Conservation (phyloP, 768 basidiomycete genomes). For the Crucibulum laeve region DNA sequence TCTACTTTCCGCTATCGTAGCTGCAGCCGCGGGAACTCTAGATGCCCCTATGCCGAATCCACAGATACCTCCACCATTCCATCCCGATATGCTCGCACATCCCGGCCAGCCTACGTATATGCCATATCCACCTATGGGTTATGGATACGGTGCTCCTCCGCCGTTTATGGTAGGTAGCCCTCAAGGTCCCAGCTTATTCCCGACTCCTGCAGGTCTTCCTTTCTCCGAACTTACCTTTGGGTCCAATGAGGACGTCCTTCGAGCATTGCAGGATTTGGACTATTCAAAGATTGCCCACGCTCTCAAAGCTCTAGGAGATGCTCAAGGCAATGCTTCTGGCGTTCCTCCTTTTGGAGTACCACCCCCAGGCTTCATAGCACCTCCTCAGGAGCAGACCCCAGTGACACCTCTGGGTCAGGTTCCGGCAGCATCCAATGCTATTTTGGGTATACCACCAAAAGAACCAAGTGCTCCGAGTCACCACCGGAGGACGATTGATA, state of each 20-base stretch:
- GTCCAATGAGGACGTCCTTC: conserved; percentile 72
- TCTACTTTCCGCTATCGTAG: conserved; percentile 61
- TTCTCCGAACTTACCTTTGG: conserved; percentile 37
- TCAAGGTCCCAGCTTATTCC: conserved; percentile 12
- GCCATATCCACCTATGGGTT: conserved; percentile 22
- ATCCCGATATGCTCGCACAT: conserved; percentile 20
- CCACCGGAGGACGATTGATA: conserved; percentile 35
- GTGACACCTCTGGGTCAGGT: conserved; percentile 35
- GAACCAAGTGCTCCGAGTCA: conserved; percentile 13
- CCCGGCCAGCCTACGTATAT: conserved; percentile 21
- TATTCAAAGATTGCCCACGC: conserved; percentile 65
- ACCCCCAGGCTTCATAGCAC: conserved; percentile 16
- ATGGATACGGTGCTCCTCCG: conserved; percentile 16
- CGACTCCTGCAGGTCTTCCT: conserved; percentile 14
- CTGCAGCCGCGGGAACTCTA: conserved; percentile 54
- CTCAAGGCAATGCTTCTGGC: conserved; percentile 41
- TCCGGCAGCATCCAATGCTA: conserved; percentile 37
- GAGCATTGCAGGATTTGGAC: conserved; percentile 69
- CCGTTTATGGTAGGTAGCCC: conserved; percentile 14
- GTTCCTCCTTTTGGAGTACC: conserved; percentile 20
- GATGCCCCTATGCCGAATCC: conserved; percentile 22
- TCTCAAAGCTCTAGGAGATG: conserved; percentile 61
- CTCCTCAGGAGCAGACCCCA: conserved; percentile 16
- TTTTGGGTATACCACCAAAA: conserved; percentile 35
- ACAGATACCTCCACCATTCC: conserved; percentile 22